Conservation (phyloP, 2,329 filamentous ascomycete species). For the Trichoderma polysporum region DNA sequence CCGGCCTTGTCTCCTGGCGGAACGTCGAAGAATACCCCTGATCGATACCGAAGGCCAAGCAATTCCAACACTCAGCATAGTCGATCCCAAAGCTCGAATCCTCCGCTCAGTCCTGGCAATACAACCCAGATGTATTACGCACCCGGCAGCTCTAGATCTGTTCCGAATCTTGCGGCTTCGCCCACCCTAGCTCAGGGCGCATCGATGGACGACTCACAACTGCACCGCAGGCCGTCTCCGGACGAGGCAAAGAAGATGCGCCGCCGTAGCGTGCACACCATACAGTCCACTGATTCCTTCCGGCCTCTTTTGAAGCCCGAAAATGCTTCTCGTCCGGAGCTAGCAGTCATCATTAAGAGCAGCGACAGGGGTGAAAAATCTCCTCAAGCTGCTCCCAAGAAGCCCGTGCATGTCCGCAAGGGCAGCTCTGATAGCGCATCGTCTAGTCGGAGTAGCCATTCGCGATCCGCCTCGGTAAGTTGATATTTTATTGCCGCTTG, state of each 20-base stretch:
- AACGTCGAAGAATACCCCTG: slow-evolving; percentile 56
- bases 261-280: slow-evolving; percentile 76
- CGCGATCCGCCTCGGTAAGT: slow-evolving; percentile 67
- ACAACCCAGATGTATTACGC: slow-evolving; percentile 34
- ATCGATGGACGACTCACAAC: slow-evolving; percentile 67
- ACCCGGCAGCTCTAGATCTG: slow-evolving; percentile 32
- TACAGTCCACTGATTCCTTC: slow-evolving; percentile 39
- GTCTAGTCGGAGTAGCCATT: slow-evolving; percentile 58
- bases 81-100: slow-evolving; percentile 38
- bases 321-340: slow-evolving; percentile 1
- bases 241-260: slow-evolving; percentile 76
- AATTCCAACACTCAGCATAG: slow-evolving; percentile 38
- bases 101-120: slow-evolving; percentile 23
- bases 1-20: slow-evolving; percentile 45
- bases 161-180: slow-evolving; percentile 52
- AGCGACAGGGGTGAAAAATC: slow-evolving; percentile 5
- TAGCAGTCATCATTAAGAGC: not conserved
- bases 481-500: slow-evolving; percentile 27
- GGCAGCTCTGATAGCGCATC: slow-evolving; percentile 65
- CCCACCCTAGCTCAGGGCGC: slow-evolving; percentile 41
- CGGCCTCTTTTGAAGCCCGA: slow-evolving; percentile 22
- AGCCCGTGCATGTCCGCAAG: slow-evolving; percentile 41
- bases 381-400: slow-evolving; percentile 10
- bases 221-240: slow-evolving; percentile 55
- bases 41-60: slow-evolving; percentile 74